A percentile compares a stretch with the other conserved stretches of the same genome.
These are phyloP conservation scores for Maudiozyma pseudohumilis DNA, from an alignment of 805 yeast genomes.

Conservation along the genomic window DNA sequence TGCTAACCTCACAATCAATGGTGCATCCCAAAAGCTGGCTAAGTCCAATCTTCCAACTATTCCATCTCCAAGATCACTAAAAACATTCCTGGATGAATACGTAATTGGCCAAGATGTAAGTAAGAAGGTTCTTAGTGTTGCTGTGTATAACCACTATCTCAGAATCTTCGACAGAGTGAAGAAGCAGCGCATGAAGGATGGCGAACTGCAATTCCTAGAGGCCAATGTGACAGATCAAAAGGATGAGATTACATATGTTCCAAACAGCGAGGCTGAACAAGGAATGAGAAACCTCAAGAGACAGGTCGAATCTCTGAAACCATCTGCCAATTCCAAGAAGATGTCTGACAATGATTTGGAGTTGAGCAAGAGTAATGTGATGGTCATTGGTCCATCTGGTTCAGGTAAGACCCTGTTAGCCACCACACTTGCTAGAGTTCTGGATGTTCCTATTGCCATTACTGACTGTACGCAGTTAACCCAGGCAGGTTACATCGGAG, in stretches of 20 bases:
- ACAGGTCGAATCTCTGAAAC: constrained; percentile 17
- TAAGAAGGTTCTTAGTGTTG: constrained; percentile 50
- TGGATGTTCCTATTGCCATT: constrained; percentile 48
- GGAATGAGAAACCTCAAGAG: constrained; percentile 24
- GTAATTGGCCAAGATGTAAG: constrained; percentile 49
- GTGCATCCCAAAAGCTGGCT: constrained; percentile 14
- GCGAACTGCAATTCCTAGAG: constrained; percentile 21
- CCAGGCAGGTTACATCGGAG: constrained; percentile 59
- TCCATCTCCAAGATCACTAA: constrained; percentile 41
- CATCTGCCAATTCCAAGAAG: constrained; percentile 13
- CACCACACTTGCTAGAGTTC: constrained; percentile 39
- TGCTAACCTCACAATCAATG: background rate
- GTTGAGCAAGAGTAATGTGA: constrained; percentile 45
- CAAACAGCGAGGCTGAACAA: constrained; percentile 24
- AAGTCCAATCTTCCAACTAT: constrained; percentile 16
- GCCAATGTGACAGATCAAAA: constrained; percentile 20
- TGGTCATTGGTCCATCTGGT: constrained; percentile 52
- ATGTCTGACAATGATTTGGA: constrained; percentile 34
- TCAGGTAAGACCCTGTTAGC: constrained; percentile 53
- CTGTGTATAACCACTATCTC: constrained; percentile 49
- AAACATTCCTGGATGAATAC: constrained; percentile 38
- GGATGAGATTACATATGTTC: constrained; percentile 6
- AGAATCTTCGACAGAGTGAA: constrained; percentile 36
- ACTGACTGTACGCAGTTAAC: constrained; percentile 55
- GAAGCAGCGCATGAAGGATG: constrained; percentile 20